Evolutionary conservation across 139 green algal genomes (phyloP).

Genomic region (Closterium sp.): DNA sequence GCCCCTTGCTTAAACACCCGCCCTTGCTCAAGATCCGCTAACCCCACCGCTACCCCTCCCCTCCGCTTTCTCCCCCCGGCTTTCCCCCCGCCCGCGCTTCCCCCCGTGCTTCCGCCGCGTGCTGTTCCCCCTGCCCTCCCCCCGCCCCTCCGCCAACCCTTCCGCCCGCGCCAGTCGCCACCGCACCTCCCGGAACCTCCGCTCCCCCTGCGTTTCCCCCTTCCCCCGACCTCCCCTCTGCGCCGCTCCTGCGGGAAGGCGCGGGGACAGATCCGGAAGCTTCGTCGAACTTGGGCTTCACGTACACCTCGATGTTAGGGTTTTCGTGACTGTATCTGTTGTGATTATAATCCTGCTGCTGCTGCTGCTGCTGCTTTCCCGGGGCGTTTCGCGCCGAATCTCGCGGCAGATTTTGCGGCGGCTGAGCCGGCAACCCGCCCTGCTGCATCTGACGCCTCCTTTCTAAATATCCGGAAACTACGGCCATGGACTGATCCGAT

Average conservation of each 20-base stretch:
- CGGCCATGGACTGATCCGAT: neutral
- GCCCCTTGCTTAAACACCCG: conserved; percentile 8
- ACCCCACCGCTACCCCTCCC: neutral
- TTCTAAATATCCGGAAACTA: neutral
- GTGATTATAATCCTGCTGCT: neutral
- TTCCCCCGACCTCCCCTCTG: neutral
- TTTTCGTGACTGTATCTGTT: neutral
- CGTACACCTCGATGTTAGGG: conserved; percentile 5
- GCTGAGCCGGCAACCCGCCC: neutral
- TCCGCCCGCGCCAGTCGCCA: neutral
- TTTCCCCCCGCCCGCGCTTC: neutral
- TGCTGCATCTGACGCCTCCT: neutral
- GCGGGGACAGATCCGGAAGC: neutral
- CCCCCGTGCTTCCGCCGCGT: neutral
- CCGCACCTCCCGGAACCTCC: neutral
- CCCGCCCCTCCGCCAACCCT: neutral
- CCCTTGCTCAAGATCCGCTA: conserved; percentile 12
- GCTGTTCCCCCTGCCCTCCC: neutral
- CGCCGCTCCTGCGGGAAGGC: neutral
- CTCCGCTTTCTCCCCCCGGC: neutral
- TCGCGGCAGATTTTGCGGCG: neutral
- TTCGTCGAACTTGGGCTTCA: conserved; percentile 20
- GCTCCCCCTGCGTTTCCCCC: neutral
- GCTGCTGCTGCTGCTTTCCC: neutral
- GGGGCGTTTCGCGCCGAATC: neutral